A percentile compares a stretch with the other conserved stretches of the same genome.
These are phyloP conservation scores for Suaeda aralocaspica DNA, from an alignment of 148 eudicot species.

Conservation along the genomic window DNA sequence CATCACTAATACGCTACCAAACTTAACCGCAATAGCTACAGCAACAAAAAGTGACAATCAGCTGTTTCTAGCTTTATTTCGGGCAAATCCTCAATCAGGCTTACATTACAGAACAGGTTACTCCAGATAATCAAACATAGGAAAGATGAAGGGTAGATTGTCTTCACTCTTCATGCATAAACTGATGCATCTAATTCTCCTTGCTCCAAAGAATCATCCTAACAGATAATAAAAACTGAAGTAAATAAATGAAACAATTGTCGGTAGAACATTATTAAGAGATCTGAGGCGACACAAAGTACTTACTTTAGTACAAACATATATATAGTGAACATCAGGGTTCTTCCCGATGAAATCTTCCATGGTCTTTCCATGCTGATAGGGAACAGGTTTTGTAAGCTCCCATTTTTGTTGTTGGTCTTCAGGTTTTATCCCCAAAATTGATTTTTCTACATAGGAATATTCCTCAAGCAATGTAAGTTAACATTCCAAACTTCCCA, in stretches of 20 bases:
- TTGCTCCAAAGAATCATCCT: conserved; percentile 21
- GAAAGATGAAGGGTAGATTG: not conserved
- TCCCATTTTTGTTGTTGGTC: conserved; percentile 41
- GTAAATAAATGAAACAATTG: not conserved
- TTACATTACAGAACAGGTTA: not conserved
- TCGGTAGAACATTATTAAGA: not conserved
- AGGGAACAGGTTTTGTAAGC: conserved; percentile 61
- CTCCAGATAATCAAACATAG: not conserved
- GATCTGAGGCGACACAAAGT: not conserved
- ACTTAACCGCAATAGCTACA: not conserved
- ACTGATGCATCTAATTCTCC: not conserved
- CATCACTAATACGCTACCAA: not conserved
- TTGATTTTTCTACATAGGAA: conserved; percentile 45
- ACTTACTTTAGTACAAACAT: conserved; percentile 74
- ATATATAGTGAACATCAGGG: conserved; percentile 72
- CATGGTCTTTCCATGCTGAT: conserved; percentile 39
- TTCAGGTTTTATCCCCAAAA: conserved; percentile 32
- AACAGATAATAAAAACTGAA: not conserved
- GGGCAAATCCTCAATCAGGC: not conserved
- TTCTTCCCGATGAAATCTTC: conserved; percentile 50
- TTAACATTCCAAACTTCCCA: not conserved
- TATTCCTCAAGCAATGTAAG: not conserved
- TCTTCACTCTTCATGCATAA: not conserved
- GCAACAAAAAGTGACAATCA: not conserved
- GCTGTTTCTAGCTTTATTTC: not conserved